Evolutionary conservation across 192 early-diverging fungal species (phyloP), one percentile per base, ranked within the genome.

Genomic region (Coemansia sp.): DNA sequence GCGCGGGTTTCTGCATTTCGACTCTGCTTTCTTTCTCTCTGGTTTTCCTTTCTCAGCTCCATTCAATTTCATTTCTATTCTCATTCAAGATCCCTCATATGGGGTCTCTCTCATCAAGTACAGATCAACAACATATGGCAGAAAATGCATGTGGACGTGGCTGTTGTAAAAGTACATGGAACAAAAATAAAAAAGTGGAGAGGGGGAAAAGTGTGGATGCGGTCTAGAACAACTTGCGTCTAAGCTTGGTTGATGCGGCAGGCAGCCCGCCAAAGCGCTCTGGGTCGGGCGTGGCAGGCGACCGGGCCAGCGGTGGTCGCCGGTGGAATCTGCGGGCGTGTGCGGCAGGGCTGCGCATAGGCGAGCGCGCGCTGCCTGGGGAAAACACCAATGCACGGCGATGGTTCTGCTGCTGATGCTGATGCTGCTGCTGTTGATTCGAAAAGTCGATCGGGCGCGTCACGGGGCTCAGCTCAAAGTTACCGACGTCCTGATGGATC

Each of bases 401-500:
- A 10, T 21, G 52, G 21, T 50, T 12, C 6, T 15, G 48, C 48
- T 18, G 44, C 32, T 32, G 32, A 4, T 32, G 32, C 32, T 32
- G 32, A 0, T 32, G 32, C 32, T 32, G 32, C 0, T 32, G 32
- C 32, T 32, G 32, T 32, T 32, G 32, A 32, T 32, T 4, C 1
- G 32, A 32, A 32, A 32, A 18, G 48, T 4, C 11, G 48, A 50
- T 7, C 48, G 7, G 48, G n/a, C 48, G 16, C 19, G 32, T 18
- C 52, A 54, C 13, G 1, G 52, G 52, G 23, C 52, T 59, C 57
- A 59, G 39, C 8, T 59, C 57, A 59, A 59, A 59, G 39, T 59
- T 15, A 9, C 56, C n/a, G 10, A 42, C 38, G 15, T 64, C 60
- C 21, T 56, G 48, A 16, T 75, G 73, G 37, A 75, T 75, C 73